Conservation (phyloP, 106 monocot genomes). For the Dendrobium catenatum region DNA sequence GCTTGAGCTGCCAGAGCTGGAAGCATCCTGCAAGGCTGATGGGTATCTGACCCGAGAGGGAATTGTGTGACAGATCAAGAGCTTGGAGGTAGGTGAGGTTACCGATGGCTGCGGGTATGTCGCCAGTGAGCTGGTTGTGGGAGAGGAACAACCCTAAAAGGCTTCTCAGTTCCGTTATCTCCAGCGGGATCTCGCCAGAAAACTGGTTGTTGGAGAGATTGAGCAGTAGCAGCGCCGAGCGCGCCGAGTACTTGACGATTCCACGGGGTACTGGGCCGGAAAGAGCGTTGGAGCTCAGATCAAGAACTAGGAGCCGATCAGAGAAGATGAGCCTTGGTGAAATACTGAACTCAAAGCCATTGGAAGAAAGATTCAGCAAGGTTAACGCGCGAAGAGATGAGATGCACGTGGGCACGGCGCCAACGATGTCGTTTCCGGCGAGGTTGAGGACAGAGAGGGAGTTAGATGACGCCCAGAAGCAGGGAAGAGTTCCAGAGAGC, state of each 20-base stretch:
- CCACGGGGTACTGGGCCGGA: constrained; percentile 55
- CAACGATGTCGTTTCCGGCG: constrained; percentile 51
- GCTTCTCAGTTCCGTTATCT: constrained; percentile 51
- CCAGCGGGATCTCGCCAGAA: constrained; percentile 53
- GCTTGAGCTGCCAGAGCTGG: constrained; percentile 74
- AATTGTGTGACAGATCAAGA: constrained; percentile 66
- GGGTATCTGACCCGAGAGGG: constrained; percentile 65
- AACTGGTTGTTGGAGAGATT: constrained; percentile 60
- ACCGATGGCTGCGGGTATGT: constrained; percentile 71
- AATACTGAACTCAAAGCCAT: constrained; percentile 51
- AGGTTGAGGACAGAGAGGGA: constrained; percentile 56
- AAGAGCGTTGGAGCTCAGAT: constrained; percentile 67
- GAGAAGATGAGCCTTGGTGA: constrained; percentile 85
- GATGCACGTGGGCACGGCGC: constrained; percentile 84
- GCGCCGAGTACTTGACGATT: constrained; percentile 39
- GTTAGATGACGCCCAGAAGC: constrained; percentile 30
- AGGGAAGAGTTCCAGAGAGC: constrained; percentile 65
- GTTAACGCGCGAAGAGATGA: constrained; percentile 43
- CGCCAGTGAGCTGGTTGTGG: constrained; percentile 53
- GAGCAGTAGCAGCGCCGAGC: constrained; percentile 58
- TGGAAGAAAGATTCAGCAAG: constrained; percentile 71
- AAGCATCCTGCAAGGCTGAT: constrained; percentile 77
- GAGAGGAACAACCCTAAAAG: constrained; percentile 62
- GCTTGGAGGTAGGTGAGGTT: constrained; percentile 83
- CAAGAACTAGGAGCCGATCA: constrained; percentile 47